Base-by-base conservation (phyloP, 192 early-diverging fungal species). In the Polychytrium aggregatum region DNA sequence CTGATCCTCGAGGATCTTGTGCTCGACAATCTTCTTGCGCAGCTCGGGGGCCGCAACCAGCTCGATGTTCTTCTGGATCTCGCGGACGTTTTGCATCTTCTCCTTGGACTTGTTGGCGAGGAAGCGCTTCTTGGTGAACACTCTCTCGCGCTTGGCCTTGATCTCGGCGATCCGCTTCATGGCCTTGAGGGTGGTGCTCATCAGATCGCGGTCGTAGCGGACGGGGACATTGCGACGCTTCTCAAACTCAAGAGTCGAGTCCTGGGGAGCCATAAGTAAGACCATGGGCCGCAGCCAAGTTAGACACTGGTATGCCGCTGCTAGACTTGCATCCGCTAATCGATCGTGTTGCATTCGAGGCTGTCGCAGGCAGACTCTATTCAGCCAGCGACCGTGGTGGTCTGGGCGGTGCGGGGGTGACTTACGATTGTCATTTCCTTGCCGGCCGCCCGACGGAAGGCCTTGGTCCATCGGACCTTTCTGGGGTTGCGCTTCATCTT, bases 401-500 rank as follows among this genome's bases (percentile, higher is more conserved):
- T 56, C 3, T 11, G 10, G 20, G 2, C 13, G 16, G 7, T 17
- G 39, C 42, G 18, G 49, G 30, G 45, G 27, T 8, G 18, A 80
- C 79, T 48, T 83, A 85, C 90, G 52, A 98, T 93, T 3, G 85
- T 79, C 96, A 98, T 98, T 73, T 98, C 96, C 74, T 98, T 98
- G 64, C 96, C 96, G 14, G 90, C 87, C 13, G 96, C 84, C 65
- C 86, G 88, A 52, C 96, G 78, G 89, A 98, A 98, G 9, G 96
- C 93, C 82, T 98, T 98, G 48, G 96, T 98, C 96, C 96, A 98
- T 55, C 84, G 78, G 48, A 98, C 92, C 82, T 98, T 98, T 57
- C 96, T 80, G 30, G 96, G 96, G 76, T 97, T 97, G 37, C 96
- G 83, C 82, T 96, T 97, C 87, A 97, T 92, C 67, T 98, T 98